A percentile compares a stretch with the other conserved stretches of the same genome.
Evolutionary conservation across 1,284 basidiomycete genomes (phyloP).

Genomic region (Porodaedalea pini): DNA sequence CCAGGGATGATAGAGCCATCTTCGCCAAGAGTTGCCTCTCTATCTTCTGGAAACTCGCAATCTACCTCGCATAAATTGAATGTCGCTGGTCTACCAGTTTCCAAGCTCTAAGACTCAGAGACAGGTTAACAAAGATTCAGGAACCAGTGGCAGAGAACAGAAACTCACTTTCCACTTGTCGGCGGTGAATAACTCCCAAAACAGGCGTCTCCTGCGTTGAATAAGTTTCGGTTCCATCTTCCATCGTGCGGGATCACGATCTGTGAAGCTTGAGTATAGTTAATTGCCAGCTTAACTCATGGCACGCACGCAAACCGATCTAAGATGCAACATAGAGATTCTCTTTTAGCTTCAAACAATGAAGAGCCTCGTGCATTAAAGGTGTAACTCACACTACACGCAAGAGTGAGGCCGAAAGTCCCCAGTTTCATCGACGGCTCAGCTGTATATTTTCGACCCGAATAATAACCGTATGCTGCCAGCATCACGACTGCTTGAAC

Average conservation of each 20-base stretch:
- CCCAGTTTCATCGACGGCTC: slow-evolving; percentile 23
- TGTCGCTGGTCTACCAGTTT: slow-evolving; percentile 9
- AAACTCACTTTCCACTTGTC: slow-evolving; percentile 17
- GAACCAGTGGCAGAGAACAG: not conserved
- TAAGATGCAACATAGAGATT: no score
- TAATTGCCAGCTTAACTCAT: not conserved
- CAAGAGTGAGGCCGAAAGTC: slow-evolving; percentile 15
- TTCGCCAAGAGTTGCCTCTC: not conserved
- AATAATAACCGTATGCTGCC: slow-evolving; percentile 23
- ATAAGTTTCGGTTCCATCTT: slow-evolving; percentile 24
- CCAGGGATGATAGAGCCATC: slow-evolving; percentile 4
- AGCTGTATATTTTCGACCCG: slow-evolving; percentile 21
- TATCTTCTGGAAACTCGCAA: slow-evolving; percentile 17
- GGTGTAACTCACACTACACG: slow-evolving; percentile 20
- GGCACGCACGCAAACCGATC: slow-evolving; percentile 22
- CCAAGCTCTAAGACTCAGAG: not conserved
- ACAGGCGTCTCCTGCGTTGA: slow-evolving; percentile 25
- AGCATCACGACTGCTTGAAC: slow-evolving; percentile 19
- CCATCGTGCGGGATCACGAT: no score
- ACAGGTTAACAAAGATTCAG: not conserved
- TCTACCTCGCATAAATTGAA: slow-evolving; percentile 9
- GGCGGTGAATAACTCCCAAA: slow-evolving; percentile 27
- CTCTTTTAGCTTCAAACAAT: slow-evolving; percentile 11
- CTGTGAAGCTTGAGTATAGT: not conserved
- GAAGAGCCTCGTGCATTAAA: slow-evolving; percentile 18